These are phyloP conservation scores for Claviceps sorghi DNA, from an alignment of 2,329 filamentous ascomycete genomes.

Conservation along the genomic window DNA sequence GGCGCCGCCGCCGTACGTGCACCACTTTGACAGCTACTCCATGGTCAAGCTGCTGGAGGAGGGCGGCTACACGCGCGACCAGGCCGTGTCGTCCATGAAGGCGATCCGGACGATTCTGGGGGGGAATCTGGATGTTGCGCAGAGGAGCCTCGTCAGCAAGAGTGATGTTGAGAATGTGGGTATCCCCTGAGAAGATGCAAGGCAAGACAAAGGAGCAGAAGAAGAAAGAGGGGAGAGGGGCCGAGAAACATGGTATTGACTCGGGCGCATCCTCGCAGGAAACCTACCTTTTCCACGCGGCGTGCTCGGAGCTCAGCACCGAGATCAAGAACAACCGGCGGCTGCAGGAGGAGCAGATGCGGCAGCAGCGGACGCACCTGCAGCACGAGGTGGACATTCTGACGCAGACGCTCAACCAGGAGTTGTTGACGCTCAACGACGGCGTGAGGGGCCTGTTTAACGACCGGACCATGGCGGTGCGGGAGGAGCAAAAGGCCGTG, in stretches of 20 bases:
- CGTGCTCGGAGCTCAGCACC: conserved; percentile 79
- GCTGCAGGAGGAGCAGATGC: conserved; percentile 63
- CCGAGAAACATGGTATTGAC: neutral
- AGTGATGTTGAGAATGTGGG: conserved; percentile 72
- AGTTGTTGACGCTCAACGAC: conserved; percentile 68
- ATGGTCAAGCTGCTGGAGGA: conserved; percentile 69
- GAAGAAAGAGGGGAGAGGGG: neutral
- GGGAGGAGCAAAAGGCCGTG: conserved; percentile 72
- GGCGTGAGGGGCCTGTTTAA: conserved; percentile 94
- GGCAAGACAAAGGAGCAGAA: neutral
- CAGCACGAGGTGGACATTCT: conserved; percentile 95
- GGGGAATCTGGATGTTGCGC: conserved; percentile 67
- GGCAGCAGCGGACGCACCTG: conserved; percentile 68
- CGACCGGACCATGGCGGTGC: conserved; percentile 81
- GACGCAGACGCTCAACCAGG: conserved; percentile 70
- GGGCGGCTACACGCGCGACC: conserved; percentile 56
- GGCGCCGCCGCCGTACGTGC: conserved; percentile 65
- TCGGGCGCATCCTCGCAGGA: conserved; percentile 36
- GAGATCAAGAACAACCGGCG: conserved; percentile 70
- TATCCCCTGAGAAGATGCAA: neutral
- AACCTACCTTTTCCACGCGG: conserved; percentile 83
- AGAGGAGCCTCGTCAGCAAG: conserved; percentile 70
- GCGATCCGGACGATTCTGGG: conserved; percentile 65
- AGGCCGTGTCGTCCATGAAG: conserved; percentile 85
- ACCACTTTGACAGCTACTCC: conserved; percentile 92